phyloP scores from a whole-genome alignment of 139 green algal species.

The Chlorella ohadii region DNA sequence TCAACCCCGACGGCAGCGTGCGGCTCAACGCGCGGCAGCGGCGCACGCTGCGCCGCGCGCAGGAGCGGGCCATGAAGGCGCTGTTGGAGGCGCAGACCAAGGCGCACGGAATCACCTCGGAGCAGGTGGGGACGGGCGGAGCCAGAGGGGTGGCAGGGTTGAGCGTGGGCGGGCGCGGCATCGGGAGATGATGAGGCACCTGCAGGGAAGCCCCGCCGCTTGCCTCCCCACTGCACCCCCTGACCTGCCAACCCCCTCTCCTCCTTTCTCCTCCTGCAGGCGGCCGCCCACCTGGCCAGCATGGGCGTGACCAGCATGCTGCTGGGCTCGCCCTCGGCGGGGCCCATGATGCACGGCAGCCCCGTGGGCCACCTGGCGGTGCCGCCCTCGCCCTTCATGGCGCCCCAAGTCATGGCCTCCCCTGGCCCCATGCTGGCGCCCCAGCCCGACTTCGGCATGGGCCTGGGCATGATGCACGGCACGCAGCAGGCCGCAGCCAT shows the following conservation, averaged over 20 bases:
- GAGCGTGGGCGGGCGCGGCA: no score
- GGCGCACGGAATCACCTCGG: constrained; percentile 9
- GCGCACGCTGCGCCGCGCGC: constrained; percentile 49
- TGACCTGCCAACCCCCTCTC: background rate
- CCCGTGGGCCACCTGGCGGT: background rate
- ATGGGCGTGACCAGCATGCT: constrained; percentile 28
- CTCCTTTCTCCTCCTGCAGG: background rate
- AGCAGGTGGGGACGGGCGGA: constrained; percentile 34
- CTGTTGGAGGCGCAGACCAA: constrained; percentile 38
- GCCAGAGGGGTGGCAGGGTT: no score
- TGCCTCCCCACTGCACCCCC: background rate
- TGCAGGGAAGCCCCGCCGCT: no score
- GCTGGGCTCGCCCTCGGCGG: constrained; percentile 10
- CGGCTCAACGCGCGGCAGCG: constrained; percentile 51
- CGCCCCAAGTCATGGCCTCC: background rate
- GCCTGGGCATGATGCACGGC: background rate
- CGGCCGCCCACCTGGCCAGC: constrained; percentile 19
- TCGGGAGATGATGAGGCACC: background rate
- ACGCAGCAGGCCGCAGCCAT: constrained; percentile 6
- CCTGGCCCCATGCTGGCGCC: constrained; percentile 5
- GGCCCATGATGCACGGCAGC: constrained; percentile 4
- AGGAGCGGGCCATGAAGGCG: constrained; percentile 50
- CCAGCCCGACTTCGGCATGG: background rate
- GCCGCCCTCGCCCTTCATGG: background rate
- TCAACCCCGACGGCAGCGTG: constrained; percentile 26